Conservation (phyloP, 345 rosid species). For the Eucalyptus microcorys region DNA sequence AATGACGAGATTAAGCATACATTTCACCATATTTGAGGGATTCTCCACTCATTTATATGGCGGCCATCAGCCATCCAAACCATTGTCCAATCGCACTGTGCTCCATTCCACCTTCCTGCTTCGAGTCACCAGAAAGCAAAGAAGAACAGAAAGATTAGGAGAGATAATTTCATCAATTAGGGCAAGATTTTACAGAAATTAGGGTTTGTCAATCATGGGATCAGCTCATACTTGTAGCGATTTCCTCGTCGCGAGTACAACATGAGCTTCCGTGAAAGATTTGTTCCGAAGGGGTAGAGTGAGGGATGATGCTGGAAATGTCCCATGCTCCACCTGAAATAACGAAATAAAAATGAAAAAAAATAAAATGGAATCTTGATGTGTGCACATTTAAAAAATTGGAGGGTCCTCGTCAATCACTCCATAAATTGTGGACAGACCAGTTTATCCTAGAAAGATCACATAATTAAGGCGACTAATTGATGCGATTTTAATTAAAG, state of each 20-base stretch:
- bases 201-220: not conserved
- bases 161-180: not conserved
- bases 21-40: conserved; percentile 79
- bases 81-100: conserved; percentile 69
- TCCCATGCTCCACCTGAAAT: conserved; percentile 60
- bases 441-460: too few relatives aligned
- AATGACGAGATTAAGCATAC: conserved; percentile 7
- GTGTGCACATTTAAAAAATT: not conserved
- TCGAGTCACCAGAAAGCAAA: not conserved
- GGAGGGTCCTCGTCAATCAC: not conserved
- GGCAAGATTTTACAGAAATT: not conserved
- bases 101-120: conserved; percentile 43
- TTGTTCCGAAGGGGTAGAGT: conserved; percentile 46
- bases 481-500: not conserved
- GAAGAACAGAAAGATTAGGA: not conserved
- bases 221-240: conserved; percentile 26
- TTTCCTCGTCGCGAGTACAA: conserved; percentile 21
- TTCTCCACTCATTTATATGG: conserved; percentile 91
- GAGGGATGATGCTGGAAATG: conserved; percentile 64
- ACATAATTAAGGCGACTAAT: not conserved
- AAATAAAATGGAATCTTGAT: not conserved
- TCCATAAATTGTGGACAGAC: not conserved
- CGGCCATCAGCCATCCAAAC: conserved; percentile 97
- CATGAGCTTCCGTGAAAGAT: conserved; percentile 18
- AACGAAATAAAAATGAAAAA: not conserved